Conservation (phyloP, 2,329 filamentous ascomycete genomes). For the Nectriaceae sp. region DNA sequence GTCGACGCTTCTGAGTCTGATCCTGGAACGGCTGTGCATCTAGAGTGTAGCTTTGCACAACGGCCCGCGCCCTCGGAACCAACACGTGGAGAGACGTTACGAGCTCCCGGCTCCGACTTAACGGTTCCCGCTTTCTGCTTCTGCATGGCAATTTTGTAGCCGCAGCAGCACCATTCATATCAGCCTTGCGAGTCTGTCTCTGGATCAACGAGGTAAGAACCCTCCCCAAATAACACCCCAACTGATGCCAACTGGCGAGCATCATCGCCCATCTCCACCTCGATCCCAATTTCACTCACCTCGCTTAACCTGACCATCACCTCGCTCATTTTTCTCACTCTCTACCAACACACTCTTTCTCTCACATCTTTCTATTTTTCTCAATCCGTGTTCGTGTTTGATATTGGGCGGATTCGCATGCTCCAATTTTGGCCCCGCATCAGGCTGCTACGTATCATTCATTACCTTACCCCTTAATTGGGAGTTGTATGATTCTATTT, state of each 20-base stretch:
- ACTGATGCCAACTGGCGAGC: not conserved
- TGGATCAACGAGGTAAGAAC: no score
- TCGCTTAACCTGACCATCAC: constrained; percentile 1
- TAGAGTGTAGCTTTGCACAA: constrained; percentile 20
- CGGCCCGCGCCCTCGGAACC: constrained; percentile 24
- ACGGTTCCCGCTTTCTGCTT: no score
- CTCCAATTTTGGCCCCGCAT: constrained; percentile 25
- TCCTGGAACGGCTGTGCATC: constrained; percentile 13
- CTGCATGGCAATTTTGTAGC: not conserved
- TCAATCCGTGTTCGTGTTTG: constrained; percentile 13
- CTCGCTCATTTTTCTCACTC: not conserved
- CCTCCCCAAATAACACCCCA: no score
- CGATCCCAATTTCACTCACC: not conserved
- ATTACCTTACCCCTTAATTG: constrained; percentile 11
- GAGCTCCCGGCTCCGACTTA: constrained; percentile 1
- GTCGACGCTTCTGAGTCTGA: no score
- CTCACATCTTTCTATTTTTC: not conserved
- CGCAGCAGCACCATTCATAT: not conserved
- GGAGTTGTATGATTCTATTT: constrained; percentile 9
- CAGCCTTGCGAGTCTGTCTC: no score
- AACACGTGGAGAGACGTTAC: constrained; percentile 26
- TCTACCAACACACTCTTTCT: not conserved
- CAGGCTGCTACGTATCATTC: constrained; percentile 21
- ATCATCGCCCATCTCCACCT: constrained; percentile 1
- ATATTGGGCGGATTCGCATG: constrained; percentile 8